Percentiles rank a stretch among this genome's conserved stretches.
Evolutionary conservation across 306 rosid species (phyloP).

Genomic region (Cicer judaicum): DNA sequence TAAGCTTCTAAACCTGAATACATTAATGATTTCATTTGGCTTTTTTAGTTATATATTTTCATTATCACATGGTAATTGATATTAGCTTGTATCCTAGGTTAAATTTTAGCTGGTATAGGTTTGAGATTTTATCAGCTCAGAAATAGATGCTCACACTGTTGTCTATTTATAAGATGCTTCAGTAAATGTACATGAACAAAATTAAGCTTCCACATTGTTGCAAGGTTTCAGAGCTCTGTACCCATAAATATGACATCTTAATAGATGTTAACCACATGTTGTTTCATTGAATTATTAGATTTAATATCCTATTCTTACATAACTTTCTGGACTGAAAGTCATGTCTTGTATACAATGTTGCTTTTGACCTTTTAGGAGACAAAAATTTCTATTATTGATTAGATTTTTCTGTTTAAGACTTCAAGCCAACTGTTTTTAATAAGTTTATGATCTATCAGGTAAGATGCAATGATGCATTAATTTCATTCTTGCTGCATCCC

Average conservation of each 20-base stretch:
- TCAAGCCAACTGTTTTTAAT: constrained; percentile 2
- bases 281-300: constrained; percentile 23
- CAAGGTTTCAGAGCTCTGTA: constrained; percentile 21
- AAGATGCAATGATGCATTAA: neutral
- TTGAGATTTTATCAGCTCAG: constrained; percentile 5
- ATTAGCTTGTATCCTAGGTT: constrained; percentile 8
- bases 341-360: constrained; percentile 13
- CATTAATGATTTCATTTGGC: constrained; percentile 1
- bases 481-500: constrained; percentile 3
- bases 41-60: constrained; percentile 13
- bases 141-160: constrained; percentile 8
- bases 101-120: neutral
- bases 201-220: neutral
- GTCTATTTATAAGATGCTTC: constrained; percentile 10
- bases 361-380: constrained; percentile 8
- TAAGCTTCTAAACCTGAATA: constrained; percentile 12
- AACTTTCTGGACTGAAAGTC: constrained; percentile 24
- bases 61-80: neutral
- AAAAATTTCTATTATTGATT: neutral
- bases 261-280: constrained; percentile 7
- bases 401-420: constrained; percentile 17
- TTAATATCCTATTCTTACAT: neutral
- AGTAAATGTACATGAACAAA: neutral
- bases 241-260: neutral
- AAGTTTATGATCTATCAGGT: neutral